These are phyloP conservation scores for Staphylotrichum tortipilum DNA, from an alignment of 495 filamentous ascomycete genomes.

Conservation along the genomic window DNA sequence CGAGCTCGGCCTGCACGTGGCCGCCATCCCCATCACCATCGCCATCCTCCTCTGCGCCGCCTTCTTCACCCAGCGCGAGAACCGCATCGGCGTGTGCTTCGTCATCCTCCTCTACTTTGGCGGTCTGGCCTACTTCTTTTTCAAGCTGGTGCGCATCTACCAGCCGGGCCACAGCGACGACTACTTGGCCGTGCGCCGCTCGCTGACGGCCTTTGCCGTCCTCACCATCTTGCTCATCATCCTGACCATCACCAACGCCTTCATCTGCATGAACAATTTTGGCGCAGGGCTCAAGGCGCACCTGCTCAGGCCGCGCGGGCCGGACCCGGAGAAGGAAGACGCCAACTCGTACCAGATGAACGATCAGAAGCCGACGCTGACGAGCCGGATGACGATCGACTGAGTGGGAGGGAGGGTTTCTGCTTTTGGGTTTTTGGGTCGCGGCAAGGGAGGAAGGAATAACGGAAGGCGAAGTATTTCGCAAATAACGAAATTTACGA, in stretches of 20 bases:
- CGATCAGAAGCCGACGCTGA: conserved; percentile 50
- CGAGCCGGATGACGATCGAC: conserved; percentile 84
- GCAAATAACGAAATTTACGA: conserved; percentile 14
- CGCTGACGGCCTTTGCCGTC: conserved; percentile 85
- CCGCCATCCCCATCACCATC: conserved; percentile 85
- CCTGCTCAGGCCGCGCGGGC: conserved; percentile 54
- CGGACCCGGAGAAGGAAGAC: conserved; percentile 61
- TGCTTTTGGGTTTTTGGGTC: too few species aligned
- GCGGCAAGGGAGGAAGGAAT: neutral
- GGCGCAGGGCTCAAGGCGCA: conserved; percentile 82
- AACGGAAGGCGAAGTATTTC: neutral
- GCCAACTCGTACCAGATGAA: conserved; percentile 62
- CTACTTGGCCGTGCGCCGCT: conserved; percentile 67
- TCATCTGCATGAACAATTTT: conserved; percentile 85
- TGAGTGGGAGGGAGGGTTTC: conserved; percentile 27
- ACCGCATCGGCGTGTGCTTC: conserved; percentile 60
- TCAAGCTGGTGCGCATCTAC: conserved; percentile 97
- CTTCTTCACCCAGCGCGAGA: conserved; percentile 76
- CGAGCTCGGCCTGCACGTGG: conserved; percentile 81
- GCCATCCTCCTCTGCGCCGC: conserved; percentile 76
- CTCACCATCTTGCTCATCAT: conserved; percentile 85
- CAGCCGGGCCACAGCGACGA: conserved; percentile 37
- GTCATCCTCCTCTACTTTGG: conserved; percentile 84
- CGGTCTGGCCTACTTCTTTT: conserved; percentile 90
- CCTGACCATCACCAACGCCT: conserved; percentile 79